phyloP scores from a whole-genome alignment of 2,329 filamentous ascomycete species.

The Hymenoscyphus fructigenus region DNA sequence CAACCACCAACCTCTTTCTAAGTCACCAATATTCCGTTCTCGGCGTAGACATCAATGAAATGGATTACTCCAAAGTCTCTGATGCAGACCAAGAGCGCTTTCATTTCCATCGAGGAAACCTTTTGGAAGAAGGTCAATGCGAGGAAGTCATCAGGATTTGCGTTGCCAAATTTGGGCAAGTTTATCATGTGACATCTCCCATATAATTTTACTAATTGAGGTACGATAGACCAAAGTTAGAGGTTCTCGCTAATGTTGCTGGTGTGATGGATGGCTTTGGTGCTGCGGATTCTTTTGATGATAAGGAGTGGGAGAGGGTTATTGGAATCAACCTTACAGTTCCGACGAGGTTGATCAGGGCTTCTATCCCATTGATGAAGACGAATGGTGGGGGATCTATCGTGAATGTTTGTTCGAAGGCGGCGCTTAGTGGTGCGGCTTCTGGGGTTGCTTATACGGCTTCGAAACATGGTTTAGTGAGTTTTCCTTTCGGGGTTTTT shows the following conservation, averaged over 20 bases:
- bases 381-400: conserved; percentile 42
- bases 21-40: conserved; percentile 36
- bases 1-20: conserved; percentile 36
- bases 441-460: conserved; percentile 47
- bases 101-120: conserved; percentile 38
- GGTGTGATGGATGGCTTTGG: conserved; percentile 45
- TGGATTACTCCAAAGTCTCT: conserved; percentile 35
- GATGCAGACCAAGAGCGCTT: conserved; percentile 27
- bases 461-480: conserved; percentile 44
- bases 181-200: neutral
- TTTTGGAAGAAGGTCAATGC: conserved; percentile 34
- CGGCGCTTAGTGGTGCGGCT: conserved; percentile 39
- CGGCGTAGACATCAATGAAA: conserved; percentile 35
- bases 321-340: conserved; percentile 45
- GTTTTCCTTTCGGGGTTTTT: conserved; percentile 16
- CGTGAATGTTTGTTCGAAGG: conserved; percentile 43
- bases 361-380: conserved; percentile 44
- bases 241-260: conserved; percentile 47
- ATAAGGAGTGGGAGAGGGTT: conserved; percentile 42
- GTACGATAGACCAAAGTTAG: conserved; percentile 32
- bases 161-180: conserved; percentile 33
- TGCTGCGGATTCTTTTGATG: conserved; percentile 41
- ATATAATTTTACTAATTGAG: neutral
- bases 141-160: conserved; percentile 38
- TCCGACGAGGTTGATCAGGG: conserved; percentile 46